Evolutionary conservation across 2,329 filamentous ascomycete genomes (phyloP), one percentile per base, ranked within the genome.

Genomic region (Fusarium sp.): DNA sequence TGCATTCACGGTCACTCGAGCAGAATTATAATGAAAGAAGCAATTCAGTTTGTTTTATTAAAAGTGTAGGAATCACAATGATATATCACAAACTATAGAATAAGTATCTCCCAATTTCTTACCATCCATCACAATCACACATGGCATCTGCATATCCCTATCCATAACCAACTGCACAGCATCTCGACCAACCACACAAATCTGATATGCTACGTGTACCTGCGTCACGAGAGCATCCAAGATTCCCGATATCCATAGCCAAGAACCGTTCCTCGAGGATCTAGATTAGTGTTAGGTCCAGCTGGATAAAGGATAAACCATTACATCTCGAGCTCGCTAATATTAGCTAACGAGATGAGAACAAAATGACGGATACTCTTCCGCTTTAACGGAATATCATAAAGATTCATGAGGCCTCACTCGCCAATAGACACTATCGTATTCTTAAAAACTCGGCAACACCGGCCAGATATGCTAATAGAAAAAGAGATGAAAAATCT

Each of bases 171-270:
- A 31, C 24, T 24, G 20, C 42, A 59, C 33, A 22, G 35, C 31
- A 66, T 55, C 63, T 42, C 28, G n/a, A 51, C 13, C 31, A 47
- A 20, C 58, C n/a, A 57, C 48, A 13, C 48, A 7, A 41, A 38
- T 38, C 62, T 35, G 44, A 51, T 38, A 20, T 31, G 14, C 18
- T 55, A 42, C 20, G 26, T 70, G 56, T 70, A 59, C 70, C 70
- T 74, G 70, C 66, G 62, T 69, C 67, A 49, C 35, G 26, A 58
- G 39, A 62, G 42, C 55, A 61, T 28, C 35, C 61, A 41, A 70
- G 35, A 64, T 63, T 56, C 33, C 59, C 52, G 68, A 54, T 44
- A 42, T 36, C 42, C 65, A 51, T 51, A 52, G 52, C 45, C 65
- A 70, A 49, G 31, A 59, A 70, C 59, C 12, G 18, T 44, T 31